A percentile compares a stretch with the other conserved stretches of the same genome.
These are phyloP conservation scores for Amauroascus verrucosus DNA, from an alignment of 2,329 filamentous ascomycete genomes.

Conservation along the genomic window DNA sequence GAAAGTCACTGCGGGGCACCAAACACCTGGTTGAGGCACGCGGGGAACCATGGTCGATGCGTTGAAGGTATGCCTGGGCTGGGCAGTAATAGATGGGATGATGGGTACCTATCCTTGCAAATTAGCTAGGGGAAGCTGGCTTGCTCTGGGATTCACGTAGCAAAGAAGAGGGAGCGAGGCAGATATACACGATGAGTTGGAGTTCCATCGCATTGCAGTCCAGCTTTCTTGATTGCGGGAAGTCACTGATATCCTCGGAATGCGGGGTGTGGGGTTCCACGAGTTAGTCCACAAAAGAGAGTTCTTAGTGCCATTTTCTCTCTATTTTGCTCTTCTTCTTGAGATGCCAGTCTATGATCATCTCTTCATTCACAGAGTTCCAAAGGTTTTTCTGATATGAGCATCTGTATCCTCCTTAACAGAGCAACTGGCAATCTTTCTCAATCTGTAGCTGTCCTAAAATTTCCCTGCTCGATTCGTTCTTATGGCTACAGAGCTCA, in stretches of 20 bases:
- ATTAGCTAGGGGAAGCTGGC: neutral
- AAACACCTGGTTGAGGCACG: constrained; percentile 35
- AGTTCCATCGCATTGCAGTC: neutral
- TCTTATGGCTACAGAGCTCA: no score
- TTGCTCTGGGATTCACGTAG: neutral
- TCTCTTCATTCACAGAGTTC: no score
- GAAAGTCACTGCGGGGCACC: constrained; percentile 46
- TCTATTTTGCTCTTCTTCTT: neutral
- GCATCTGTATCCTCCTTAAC: no score
- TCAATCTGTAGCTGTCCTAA: no score
- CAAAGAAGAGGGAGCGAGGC: neutral
- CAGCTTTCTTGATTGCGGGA: neutral
- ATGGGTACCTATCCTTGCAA: neutral
- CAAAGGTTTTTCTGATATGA: no score
- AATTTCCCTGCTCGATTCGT: no score
- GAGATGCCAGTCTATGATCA: no score
- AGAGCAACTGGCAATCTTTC: no score
- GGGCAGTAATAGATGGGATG: neutral
- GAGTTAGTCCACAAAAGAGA: neutral
- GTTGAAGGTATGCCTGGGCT: neutral
- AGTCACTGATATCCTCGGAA: constrained; percentile 2
- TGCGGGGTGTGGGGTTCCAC: constrained; percentile 1
- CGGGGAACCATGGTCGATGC: constrained; percentile 14
- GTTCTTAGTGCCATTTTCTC: neutral
- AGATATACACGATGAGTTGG: neutral